Conservation (phyloP, 257 asterid genomes). For the Solanum paucissectum region DNA sequence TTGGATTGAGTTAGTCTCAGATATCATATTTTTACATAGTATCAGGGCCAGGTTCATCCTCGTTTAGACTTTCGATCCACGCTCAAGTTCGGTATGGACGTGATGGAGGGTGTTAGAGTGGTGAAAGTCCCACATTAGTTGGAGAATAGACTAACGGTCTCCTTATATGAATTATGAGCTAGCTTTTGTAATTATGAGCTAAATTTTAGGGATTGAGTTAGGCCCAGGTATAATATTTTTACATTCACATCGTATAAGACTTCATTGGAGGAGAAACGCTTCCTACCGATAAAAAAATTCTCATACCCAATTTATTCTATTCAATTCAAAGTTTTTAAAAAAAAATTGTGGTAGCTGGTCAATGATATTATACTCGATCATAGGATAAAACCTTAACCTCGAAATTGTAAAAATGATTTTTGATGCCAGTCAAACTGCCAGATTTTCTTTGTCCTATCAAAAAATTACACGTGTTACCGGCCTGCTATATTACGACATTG, state of each 20-base stretch:
- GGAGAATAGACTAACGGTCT: no score
- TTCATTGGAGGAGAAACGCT: no score
- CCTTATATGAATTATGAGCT: no score
- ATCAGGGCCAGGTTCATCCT: background rate
- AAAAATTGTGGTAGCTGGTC: background rate
- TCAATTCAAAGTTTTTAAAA: constrained; percentile 9
- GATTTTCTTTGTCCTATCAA: background rate
- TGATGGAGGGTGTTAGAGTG: background rate
- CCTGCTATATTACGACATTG: background rate
- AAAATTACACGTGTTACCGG: background rate
- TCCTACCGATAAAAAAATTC: no score
- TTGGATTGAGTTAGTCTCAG: background rate
- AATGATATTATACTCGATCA: background rate
- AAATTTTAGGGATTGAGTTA: no score
- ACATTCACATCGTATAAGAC: no score
- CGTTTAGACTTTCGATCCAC: background rate
- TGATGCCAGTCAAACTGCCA: background rate
- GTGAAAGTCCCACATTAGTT: no score
- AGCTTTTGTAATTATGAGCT: no score
- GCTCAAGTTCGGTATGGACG: background rate
- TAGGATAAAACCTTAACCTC: background rate
- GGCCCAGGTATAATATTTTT: no score
- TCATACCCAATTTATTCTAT: background rate
- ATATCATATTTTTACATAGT: no score
- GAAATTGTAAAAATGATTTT: background rate